Evolutionary conservation across 805 yeast genomes (phyloP).

Genomic region (Torulaspora microellipsoides): DNA sequence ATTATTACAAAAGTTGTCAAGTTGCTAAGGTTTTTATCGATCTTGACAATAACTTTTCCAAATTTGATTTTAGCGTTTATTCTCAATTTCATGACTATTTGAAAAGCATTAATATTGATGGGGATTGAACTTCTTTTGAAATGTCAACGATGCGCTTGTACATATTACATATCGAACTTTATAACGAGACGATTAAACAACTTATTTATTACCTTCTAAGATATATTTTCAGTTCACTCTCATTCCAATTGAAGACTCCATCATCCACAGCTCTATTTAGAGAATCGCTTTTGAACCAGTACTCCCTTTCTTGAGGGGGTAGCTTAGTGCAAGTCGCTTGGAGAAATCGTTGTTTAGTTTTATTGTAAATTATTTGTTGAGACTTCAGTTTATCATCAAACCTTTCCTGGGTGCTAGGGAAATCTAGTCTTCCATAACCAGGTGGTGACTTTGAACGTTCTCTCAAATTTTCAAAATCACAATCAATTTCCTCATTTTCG

Average conservation of each 20-base stretch:
- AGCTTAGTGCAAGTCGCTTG: constrained; percentile 39
- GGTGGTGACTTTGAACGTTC: constrained; percentile 47
- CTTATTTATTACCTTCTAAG: constrained; percentile 10
- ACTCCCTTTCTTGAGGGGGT: constrained; percentile 35
- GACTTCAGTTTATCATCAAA: constrained; percentile 36
- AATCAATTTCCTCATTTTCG: constrained; percentile 21
- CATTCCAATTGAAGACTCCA: constrained; percentile 33
- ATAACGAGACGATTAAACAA: too few species aligned
- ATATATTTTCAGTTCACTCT: constrained; percentile 21
- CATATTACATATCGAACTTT: neutral
- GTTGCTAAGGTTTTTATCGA: constrained; percentile 58
- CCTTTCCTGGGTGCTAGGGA: constrained; percentile 53
- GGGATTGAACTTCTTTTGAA: constrained; percentile 1
- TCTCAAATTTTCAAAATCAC: constrained; percentile 30
- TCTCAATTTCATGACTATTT: constrained; percentile 34
- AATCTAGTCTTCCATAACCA: constrained; percentile 55
- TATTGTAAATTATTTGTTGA: constrained; percentile 33
- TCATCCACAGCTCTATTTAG: constrained; percentile 38
- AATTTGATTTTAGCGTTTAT: constrained; percentile 49
- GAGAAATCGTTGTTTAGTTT: constrained; percentile 42
- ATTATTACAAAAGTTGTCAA: constrained; percentile 54
- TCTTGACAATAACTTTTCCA: constrained; percentile 56
- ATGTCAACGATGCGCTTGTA: neutral
- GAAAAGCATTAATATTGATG: constrained; percentile 10
- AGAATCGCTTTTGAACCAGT: constrained; percentile 41